Evolutionary conservation across 2,329 filamentous ascomycete genomes (phyloP), one percentile per base, ranked within the genome.

Genomic region (Metarhizium brunneum): DNA sequence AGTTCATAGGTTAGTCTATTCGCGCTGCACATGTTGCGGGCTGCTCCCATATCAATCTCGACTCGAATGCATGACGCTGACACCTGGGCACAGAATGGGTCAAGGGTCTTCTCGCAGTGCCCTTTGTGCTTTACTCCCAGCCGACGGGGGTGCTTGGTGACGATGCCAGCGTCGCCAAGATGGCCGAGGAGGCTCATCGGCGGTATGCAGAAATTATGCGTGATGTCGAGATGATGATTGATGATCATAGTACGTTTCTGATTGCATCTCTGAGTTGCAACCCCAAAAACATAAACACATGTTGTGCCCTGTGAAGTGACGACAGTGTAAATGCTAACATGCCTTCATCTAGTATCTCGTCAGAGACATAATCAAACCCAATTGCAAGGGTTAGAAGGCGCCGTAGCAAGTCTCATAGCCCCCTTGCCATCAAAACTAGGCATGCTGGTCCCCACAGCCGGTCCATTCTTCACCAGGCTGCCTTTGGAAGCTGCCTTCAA

Each of bases 111-210:
- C 78, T 97, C 13, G 94, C 94, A 1, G 92, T 97, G 0, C 94
- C 94, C 0, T 99, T 99, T 68, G 92, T 99, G 43, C 82, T 99
- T 54, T 91, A 96, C 70, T 96, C 92, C 1, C 92, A 97, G 68
- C 94, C 94, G 3, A 95, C 90, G 1, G 90, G 90, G 20, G 83
- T 91, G 47, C 91, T 92, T 65, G 86, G 92, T 60, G 79, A 84
- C 63, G 82, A 82, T 58, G 76, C 81, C 54, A 81, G 78, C 55
- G 81, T 92, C 52, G 75, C 80, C 48, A 80, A 85, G 56, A 91
- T 92, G 77, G 88, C 89, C 4, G 82, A 83, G 56, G 86, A 89
- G 66, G 89, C 92, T 30, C 90, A 94, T 66, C 80, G 88, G 56
- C 85, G 94, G 59, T 99, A 97, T 73, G 88, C 89, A 50, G 92